Percentiles rank a stretch among this genome's conserved stretches.
phyloP scores from a whole-genome alignment of 2,329 filamentous ascomycete genomes.

The Fusarium palustre region DNA sequence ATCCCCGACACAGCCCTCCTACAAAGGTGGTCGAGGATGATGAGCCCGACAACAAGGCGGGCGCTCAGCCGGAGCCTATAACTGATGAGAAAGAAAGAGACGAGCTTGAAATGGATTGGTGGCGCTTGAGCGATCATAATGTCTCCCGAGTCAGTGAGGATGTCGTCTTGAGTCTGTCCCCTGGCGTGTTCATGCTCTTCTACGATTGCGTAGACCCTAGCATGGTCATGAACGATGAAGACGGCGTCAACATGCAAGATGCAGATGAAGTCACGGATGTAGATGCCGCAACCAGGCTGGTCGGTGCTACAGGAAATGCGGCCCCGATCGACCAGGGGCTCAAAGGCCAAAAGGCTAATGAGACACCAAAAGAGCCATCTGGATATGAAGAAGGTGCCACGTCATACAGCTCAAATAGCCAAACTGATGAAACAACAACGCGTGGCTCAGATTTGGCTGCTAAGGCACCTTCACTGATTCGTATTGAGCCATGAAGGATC shows the following conservation, averaged over 20 bases:
- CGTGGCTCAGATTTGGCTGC: conserved; percentile 8
- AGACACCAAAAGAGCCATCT: conserved; percentile 16
- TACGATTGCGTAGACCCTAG: conserved; percentile 79
- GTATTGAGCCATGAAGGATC: neutral
- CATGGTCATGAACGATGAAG: conserved; percentile 57
- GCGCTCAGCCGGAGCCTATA: neutral
- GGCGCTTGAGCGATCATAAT: conserved; percentile 89
- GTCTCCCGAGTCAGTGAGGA: conserved; percentile 80
- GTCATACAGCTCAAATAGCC: conserved; percentile 4
- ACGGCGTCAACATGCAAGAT: conserved; percentile 40
- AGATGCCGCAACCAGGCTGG: conserved; percentile 8
- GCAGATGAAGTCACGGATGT: conserved; percentile 32
- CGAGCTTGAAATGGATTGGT: conserved; percentile 74
- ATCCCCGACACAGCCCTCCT: conserved; percentile 56
- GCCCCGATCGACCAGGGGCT: conserved; percentile 19
- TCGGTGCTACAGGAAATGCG: conserved; percentile 3
- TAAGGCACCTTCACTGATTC: conserved; percentile 8
- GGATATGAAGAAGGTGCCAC: conserved; percentile 20
- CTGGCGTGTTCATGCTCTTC: conserved; percentile 95
- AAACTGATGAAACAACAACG: conserved; percentile 27
- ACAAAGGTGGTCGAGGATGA: conserved; percentile 9
- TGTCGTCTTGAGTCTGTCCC: conserved; percentile 76
- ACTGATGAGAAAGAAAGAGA: conserved; percentile 28
- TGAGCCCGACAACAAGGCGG: conserved; percentile 33
- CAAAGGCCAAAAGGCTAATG: conserved; percentile 18